Evolutionary conservation across 2,329 filamentous ascomycete genomes (phyloP), one percentile per base, ranked within the genome.

Genomic region (Neoscytalidium dimidiatum): DNA sequence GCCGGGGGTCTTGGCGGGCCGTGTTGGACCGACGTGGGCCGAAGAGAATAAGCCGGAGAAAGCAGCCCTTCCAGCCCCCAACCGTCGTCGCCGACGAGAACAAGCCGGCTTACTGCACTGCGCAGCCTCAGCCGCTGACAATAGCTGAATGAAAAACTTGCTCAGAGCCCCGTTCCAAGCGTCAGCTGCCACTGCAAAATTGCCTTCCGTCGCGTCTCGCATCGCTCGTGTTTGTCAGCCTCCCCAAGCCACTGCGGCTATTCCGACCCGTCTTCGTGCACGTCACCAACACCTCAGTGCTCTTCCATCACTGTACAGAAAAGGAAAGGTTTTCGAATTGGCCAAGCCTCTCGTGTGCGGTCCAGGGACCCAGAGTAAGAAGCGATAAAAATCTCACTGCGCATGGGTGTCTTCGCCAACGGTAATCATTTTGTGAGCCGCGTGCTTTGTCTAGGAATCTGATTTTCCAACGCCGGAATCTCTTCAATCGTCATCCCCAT

Each of bases 181-280:
- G 41, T 60, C 56, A 60, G 56, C 56, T 60, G 56, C 56, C 56
- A 60, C 41, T 31, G 41, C 28, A 60, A 60, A 46, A 19, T 26
- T 4, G 33, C n/a, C 38, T 17, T 8, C 23, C 41, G 35, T 8
- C 28, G 28, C 56, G n/a, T 60, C 56, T 23, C n/a, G 56, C 28
- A 26, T 13, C 21, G 52, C 31, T 8, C 11, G 14, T 28, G 13
- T 60, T 43, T 31, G 56, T 48, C 56, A 48, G 56, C 41, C 23
- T n/a, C 7, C n/a, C 14, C 17, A 14, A 19, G 56, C n/a, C 38
- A 21, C 56, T 26, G 41, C 56, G 26, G 41, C 56, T 4, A 26
- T 11, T 44, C 53, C 51, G 51, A 56, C 23, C 38, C 29, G 29
- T n/a, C 51, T 14, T 2, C 5, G 5, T 23, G 26, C 41, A 31